A percentile compares a stretch with the other conserved stretches of the same genome.
These are phyloP conservation scores for Leccinum incarnatum DNA, from an alignment of 768 basidiomycete genomes.

Conservation along the genomic window DNA sequence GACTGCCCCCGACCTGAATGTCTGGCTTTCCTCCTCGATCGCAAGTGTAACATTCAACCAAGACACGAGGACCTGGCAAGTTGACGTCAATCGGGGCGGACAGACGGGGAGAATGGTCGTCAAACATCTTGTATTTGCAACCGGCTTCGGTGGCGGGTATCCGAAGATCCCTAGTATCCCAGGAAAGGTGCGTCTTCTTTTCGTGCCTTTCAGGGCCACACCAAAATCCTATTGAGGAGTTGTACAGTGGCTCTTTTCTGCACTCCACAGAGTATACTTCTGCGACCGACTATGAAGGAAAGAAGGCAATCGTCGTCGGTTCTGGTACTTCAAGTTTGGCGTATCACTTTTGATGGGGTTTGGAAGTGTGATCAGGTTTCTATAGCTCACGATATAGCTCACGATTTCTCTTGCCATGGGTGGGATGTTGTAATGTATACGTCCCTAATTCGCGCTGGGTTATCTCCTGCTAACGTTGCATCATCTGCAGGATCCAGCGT, in stretches of 20 bases:
- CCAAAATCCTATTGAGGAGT: constrained; percentile 31
- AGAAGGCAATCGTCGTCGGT: constrained; percentile 64
- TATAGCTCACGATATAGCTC: constrained; percentile 40
- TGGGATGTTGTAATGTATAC: constrained; percentile 29
- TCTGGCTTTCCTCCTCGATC: constrained; percentile 53
- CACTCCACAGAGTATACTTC: constrained; percentile 54
- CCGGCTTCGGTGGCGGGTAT: constrained; percentile 48
- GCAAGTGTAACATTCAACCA: constrained; percentile 34
- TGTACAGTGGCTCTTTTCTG: constrained; percentile 48
- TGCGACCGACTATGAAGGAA: constrained; percentile 47
- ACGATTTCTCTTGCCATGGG: constrained; percentile 30
- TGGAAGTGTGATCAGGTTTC: background rate
- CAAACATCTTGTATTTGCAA: constrained; percentile 55
- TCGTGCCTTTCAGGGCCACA: background rate
- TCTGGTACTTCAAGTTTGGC: constrained; percentile 54
- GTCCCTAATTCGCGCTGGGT: constrained; percentile 12
- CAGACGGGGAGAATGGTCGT: constrained; percentile 35
- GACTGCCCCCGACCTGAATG: constrained; percentile 53
- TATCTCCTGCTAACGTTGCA: constrained; percentile 23
- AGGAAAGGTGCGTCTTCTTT: constrained; percentile 34
- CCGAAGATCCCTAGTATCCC: constrained; percentile 46
- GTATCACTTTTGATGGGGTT: background rate
- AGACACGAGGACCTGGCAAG: constrained; percentile 40
- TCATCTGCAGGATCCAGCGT: constrained; percentile 10
- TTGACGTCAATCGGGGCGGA: constrained; percentile 34